Evolutionary conservation across 768 basidiomycete species (phyloP).

Genomic region (Panaeolus cyanescens): DNA sequence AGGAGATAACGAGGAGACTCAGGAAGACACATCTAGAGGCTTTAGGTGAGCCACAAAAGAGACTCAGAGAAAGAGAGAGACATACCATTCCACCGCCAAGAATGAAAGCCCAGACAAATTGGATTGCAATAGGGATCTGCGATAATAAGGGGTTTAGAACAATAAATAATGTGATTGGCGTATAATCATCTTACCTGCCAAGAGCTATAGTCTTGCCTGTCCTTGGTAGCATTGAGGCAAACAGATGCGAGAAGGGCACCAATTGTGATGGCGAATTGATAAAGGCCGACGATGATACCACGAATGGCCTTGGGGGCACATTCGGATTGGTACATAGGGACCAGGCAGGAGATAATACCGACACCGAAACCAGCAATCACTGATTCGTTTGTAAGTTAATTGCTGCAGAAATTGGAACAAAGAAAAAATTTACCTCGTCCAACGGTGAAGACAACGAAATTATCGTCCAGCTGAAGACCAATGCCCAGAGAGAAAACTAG

Average conservation of each 20-base stretch:
- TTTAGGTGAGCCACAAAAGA: conserved; percentile 5
- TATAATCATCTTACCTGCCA: conserved; percentile 21
- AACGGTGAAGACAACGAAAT: conserved; percentile 18
- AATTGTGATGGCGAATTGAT: conserved; percentile 67
- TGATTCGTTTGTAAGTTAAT: background rate
- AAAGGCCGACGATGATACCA: conserved; percentile 66
- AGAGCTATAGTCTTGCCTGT: conserved; percentile 49
- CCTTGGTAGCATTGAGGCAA: conserved; percentile 66
- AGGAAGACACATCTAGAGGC: conserved; percentile 12
- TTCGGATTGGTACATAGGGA: conserved; percentile 48
- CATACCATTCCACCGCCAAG: conserved; percentile 70
- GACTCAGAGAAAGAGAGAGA: conserved; percentile 40
- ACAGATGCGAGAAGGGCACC: conserved; percentile 72
- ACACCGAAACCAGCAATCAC: conserved; percentile 79
- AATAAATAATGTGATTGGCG: background rate
- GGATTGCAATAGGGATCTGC: conserved; percentile 69
- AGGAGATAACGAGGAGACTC: conserved; percentile 68
- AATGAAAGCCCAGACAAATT: conserved; percentile 78
- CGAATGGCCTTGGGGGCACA: conserved; percentile 72
- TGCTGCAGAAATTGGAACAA: background rate
- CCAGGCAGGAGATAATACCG: conserved; percentile 69
- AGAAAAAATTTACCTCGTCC: conserved; percentile 12
- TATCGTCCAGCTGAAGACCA: conserved; percentile 59
- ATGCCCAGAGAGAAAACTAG: conserved; percentile 62
- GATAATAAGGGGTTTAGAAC: background rate